Evolutionary conservation across 108 stramenopile species (phyloP), one percentile per base, ranked within the genome.

Genomic region (Conticribra guillardii): DNA sequence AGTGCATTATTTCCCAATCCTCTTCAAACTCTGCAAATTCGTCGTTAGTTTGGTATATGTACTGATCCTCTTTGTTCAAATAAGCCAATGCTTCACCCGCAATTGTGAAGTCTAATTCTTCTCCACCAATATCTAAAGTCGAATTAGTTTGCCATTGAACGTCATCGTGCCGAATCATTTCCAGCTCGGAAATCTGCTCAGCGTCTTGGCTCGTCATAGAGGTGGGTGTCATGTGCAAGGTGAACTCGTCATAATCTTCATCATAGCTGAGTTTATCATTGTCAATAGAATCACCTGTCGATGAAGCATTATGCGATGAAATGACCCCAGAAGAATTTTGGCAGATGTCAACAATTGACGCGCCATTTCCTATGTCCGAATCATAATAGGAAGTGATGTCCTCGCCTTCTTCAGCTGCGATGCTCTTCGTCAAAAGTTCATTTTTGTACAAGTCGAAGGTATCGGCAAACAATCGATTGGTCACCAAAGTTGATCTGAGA

Each of bases 161-260:
- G 37, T 64, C 63, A 29, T 73, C 62, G 26, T 28, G 54, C 0
- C 54, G 22, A 49, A 64, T 33, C 72, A 57, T 50, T 31, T 73
- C 63, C 32, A 73, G 63, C 21, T 53, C 60, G 49, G 22, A 31
- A 64, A 73, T 61, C 18, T 73, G 46, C 26, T 73, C 72, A 4
- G 33, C 18, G 47, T 73, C 72, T 64, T 72, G 71, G 18, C 32
- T 72, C 15, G 46, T 53, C 53, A 72, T 62, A 15, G 71, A 72
- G n/a, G 62, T 33, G 8, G 72, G 72, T 28, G 72, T 64, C 72
- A 73, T 73, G 54, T 73, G 72, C 15, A 53, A 54, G 19, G 56
- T 32, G 45, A 37, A 47, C 29, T 31, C 41, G 21, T 73, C 72
- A 27, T 73, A 73, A 50, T 73, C 72, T 50, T 73, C 72, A 18